These are phyloP conservation scores for Tuber brumale DNA, from an alignment of 495 filamentous ascomycete species.

Conservation along the genomic window DNA sequence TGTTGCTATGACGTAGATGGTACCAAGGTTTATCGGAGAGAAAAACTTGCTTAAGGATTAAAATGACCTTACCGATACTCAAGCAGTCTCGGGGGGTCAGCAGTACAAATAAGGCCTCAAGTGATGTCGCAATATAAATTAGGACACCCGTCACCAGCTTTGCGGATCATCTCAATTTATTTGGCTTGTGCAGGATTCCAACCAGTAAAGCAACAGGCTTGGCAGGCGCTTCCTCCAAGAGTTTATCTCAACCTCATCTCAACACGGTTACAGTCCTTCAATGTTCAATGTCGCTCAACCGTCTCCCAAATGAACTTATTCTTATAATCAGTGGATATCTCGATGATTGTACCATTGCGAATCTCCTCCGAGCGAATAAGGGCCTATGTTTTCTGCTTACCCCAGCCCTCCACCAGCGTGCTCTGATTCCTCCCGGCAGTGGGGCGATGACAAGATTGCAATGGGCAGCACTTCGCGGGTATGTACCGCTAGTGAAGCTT, in stretches of 20 bases:
- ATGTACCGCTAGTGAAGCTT: conserved; percentile 1
- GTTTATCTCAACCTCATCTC: not conserved
- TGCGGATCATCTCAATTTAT: not conserved
- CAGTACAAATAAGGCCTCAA: not conserved
- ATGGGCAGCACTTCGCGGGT: not conserved
- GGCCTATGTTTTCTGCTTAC: not conserved
- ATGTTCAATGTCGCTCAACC: not conserved
- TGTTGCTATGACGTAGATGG: not conserved
- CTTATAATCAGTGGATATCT: not conserved
- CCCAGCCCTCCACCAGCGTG: not conserved
- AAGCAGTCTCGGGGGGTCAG: too few species aligned
- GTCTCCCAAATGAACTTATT: conserved; percentile 1
- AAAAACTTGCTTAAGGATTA: not conserved
- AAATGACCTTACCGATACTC: not conserved
- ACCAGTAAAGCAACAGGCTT: not conserved
- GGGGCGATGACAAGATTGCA: not conserved
- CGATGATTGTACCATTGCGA: not conserved
- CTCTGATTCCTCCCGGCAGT: not conserved
- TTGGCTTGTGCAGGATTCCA: not conserved
- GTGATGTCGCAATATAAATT: not conserved
- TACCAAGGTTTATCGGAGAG: not conserved
- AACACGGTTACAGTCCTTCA: not conserved
- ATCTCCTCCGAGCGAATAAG: not conserved
- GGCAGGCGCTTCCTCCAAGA: not conserved
- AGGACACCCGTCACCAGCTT: not conserved